These are phyloP conservation scores for Sporisorium scitamineum DNA, from an alignment of 1,284 basidiomycete genomes.

Conservation along the genomic window DNA sequence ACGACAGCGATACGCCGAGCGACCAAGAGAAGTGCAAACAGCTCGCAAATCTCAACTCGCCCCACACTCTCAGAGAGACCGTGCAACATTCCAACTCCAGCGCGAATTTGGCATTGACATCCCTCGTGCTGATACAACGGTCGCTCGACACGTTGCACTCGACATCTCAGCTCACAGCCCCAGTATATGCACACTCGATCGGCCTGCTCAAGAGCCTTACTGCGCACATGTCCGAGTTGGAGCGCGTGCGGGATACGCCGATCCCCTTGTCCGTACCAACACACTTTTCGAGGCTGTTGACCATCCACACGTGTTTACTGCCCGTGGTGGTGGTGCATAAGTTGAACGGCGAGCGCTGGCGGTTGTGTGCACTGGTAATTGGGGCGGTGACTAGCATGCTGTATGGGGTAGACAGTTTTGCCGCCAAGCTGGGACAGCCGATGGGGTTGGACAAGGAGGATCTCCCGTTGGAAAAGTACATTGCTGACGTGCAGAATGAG, in stretches of 20 bases:
- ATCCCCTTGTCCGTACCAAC: slow-evolving; percentile 40
- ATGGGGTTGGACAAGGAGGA: slow-evolving; percentile 46
- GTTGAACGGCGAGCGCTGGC: slow-evolving; percentile 13
- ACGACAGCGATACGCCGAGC: background rate
- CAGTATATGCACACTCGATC: slow-evolving; percentile 46
- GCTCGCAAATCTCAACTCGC: slow-evolving; percentile 30
- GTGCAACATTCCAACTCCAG: no score
- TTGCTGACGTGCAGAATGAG: slow-evolving; percentile 29
- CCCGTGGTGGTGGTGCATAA: slow-evolving; percentile 39
- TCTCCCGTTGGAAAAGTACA: slow-evolving; percentile 40
- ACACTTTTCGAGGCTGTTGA: slow-evolving; percentile 35
- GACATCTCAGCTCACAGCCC: slow-evolving; percentile 13
- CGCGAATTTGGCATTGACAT: slow-evolving; percentile 25
- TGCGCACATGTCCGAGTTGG: slow-evolving; percentile 46
- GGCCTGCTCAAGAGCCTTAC: slow-evolving; percentile 43
- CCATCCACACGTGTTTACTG: slow-evolving; percentile 34
- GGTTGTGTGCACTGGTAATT: slow-evolving; percentile 18
- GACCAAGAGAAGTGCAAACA: slow-evolving; percentile 27
- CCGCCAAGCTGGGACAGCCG: slow-evolving; percentile 42
- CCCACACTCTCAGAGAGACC: background rate
- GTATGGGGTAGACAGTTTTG: slow-evolving; percentile 49
- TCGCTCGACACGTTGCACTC: slow-evolving; percentile 30
- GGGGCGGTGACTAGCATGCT: slow-evolving; percentile 42
- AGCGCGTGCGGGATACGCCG: slow-evolving; percentile 48
- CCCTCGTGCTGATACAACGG: slow-evolving; percentile 31